Base-by-base conservation (phyloP, 768 basidiomycete species). In the Lentinus tigrinus region DNA sequence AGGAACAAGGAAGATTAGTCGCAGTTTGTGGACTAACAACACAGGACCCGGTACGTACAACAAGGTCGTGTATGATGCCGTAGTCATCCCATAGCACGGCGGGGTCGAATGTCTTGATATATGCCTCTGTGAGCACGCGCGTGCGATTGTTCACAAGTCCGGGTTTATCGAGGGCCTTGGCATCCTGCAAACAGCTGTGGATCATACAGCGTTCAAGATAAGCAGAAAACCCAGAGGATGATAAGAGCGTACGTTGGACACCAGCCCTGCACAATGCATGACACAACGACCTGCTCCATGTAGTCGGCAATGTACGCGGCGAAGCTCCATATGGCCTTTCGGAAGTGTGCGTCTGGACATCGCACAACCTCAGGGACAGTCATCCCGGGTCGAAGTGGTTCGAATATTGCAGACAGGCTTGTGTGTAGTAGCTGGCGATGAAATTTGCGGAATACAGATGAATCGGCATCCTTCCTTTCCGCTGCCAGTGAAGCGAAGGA, bases 251-350 rank as follows among this genome's bases (percentile, higher is more conserved):
- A 65, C 65, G 36, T 61, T 44, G 57, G 43, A 39, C 66, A 67
- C 67, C 67, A 68, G 0, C 63, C 59, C 34, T 65, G 59, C 5
- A 68, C 63, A 43, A 67, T 62, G 19, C 55, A 36, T 6, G 65
- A 62, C 0, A 69, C 34, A 11, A 62, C 38, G 0, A 66, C 66
- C 48, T 74, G 72, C 47, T 74, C 72, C 8, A 68, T 69, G 56
- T 73, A 73, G 48, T 73, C 70, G 0, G 69, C 70, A 48, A 73
- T 71, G 38, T 65, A 72, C 0, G 69, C 65, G 0, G 67, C 71
- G 13, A 74, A 34, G 14, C 57, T 64, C 55, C 67, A 72, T 4
- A 74, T 64, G 1, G 60, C 65, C 1, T 62, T 54, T 0, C 66
- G 63, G 57, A 53, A 74, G 47, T 73, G 65, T 0, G 62, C 55